A percentile compares a stretch with the other conserved stretches of the same genome.
Evolutionary conservation across 805 yeast genomes (phyloP).

Genomic region (Myxozyma vanderwaltii): DNA sequence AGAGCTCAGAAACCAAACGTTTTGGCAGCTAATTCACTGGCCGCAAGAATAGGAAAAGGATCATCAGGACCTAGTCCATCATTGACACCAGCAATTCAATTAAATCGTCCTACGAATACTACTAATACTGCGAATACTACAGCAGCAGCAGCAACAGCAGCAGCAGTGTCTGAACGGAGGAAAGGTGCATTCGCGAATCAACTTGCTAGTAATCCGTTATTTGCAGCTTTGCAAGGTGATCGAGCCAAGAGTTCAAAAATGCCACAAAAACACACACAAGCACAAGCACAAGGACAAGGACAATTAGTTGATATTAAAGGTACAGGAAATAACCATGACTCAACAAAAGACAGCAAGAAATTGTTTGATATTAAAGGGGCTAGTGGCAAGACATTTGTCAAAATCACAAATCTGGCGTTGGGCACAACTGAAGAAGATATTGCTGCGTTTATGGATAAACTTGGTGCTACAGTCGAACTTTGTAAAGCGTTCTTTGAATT

Average conservation of each 20-base stretch:
- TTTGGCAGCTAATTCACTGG: conserved; percentile 26
- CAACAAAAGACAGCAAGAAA: conserved; percentile 2
- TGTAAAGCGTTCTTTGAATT: conserved; percentile 29
- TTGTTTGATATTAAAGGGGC: conserved; percentile 22
- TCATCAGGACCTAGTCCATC: neutral
- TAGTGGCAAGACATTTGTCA: conserved; percentile 28
- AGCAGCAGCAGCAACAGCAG: neutral
- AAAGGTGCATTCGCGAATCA: conserved; percentile 14
- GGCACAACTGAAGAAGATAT: conserved; percentile 43
- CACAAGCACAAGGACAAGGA: neutral
- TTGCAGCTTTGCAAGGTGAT: conserved; percentile 30
- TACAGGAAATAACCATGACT: neutral
- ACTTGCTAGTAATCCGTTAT: conserved; percentile 22
- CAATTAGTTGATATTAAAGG: neutral
- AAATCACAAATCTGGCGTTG: conserved; percentile 39
- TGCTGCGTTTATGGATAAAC: conserved; percentile 34
- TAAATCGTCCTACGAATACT: too few relatives aligned
- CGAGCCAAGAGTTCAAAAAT: conserved; percentile 2
- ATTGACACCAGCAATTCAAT: neutral
- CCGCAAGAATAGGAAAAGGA: conserved; percentile 29
- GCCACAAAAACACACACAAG: conserved; percentile 1
- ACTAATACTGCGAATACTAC: too few relatives aligned
- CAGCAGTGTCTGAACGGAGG: conserved; percentile 4
- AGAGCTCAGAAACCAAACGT: neutral
- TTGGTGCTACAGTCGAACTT: conserved; percentile 36